A percentile compares a stretch with the other conserved stretches of the same genome.
Conservation (phyloP, 768 basidiomycete genomes). For the Rossbeevera mucosa region DNA sequence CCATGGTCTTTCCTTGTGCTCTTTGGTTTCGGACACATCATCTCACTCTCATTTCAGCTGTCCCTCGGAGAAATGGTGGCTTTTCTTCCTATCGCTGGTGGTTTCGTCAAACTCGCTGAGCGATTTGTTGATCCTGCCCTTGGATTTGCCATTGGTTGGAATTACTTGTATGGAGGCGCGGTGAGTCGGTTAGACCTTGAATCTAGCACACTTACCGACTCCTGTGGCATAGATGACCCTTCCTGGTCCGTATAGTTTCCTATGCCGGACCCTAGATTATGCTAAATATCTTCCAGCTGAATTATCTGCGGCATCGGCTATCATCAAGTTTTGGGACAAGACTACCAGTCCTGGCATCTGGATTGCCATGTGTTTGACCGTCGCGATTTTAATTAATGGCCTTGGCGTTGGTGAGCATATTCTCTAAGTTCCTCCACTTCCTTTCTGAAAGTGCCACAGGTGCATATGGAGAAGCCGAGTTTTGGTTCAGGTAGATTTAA, state of each 20-base stretch:
- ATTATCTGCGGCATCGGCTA: conserved; percentile 45
- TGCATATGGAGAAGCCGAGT: conserved; percentile 41
- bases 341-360: conserved; percentile 42
- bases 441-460: conserved; percentile 12
- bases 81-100: conserved; percentile 42
- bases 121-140: conserved; percentile 45
- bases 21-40: background rate
- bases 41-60: conserved; percentile 15
- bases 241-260: conserved; percentile 17
- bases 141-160: conserved; percentile 42
- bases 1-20: conserved; percentile 28
- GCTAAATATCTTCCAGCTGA: conserved; percentile 34
- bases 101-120: conserved; percentile 44
- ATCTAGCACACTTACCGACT: conserved; percentile 2
- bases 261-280: background rate
- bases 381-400: conserved; percentile 45
- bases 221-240: conserved; percentile 18
- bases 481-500: conserved; percentile 37
- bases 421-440: background rate
- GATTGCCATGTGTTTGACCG: conserved; percentile 49
- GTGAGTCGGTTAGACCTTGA: background rate
- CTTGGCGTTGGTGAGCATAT: conserved; percentile 35
- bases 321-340: conserved; percentile 46
- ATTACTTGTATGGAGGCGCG: conserved; percentile 40
- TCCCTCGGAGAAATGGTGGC: conserved; percentile 46